Evolutionary conservation across 495 filamentous ascomycete genomes (phyloP), one percentile per base, ranked within the genome.

Genomic region (Glonium stellatum): DNA sequence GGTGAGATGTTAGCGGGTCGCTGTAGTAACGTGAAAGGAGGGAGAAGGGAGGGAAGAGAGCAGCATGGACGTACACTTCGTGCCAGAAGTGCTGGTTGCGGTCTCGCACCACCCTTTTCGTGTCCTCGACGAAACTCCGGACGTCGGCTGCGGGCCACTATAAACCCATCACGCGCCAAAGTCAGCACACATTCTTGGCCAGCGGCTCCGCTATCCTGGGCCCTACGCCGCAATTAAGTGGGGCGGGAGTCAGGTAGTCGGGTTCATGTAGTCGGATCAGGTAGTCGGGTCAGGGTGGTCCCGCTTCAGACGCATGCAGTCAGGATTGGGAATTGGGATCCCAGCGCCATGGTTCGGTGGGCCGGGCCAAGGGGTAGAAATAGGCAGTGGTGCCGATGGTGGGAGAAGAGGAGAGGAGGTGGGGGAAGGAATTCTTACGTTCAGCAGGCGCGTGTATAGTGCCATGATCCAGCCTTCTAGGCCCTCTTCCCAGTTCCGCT

Each of bases 81-180:
- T 69, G 60, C 23, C 64, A 71, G 58, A 54, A 61, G 49, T 69
- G 69, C 39, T 65, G 60, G 21, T 55, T 62, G 12, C 67, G 56
- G 55, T 65, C 56, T 18, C 54, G 57, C 18, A 71, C 50, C 18
- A 59, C 55, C 15, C 12, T 39, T 19, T 58, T 55, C 25, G 67
- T 44, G 10, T 60, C 37, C 3, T 51, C 46, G 34, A 69, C 60
- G 34, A 62, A 67, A 13, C 0, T 25, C 46, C 61, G 63, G 34
- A 71, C 67, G 27, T 67, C 55, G 15, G 35, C 44, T 42, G 62
- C 64, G 3, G 48, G 42, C 66, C 66, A 71, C 67, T 69, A 36
- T 6, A 4, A 47, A 12, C 11, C 3, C 27, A 31, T 31, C 27
- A 31, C 27, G 6, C 3, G 19, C 25, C 18, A 22, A n/a, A 25